Evolutionary conservation across 805 yeast species (phyloP).

Genomic region (Saturnispora hagleri): DNA sequence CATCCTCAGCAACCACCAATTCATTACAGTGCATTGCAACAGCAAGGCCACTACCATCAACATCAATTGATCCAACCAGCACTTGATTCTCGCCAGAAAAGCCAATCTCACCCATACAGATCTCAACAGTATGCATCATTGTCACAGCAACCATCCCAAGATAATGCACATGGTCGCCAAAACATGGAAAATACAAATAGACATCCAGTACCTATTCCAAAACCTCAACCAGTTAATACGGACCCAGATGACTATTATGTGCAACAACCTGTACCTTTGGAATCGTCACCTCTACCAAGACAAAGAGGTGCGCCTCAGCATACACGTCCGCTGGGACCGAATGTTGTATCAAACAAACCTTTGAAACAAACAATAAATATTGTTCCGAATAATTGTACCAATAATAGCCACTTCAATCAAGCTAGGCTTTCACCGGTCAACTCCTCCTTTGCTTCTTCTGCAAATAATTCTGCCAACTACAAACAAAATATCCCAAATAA

Average conservation of each 20-base stretch:
- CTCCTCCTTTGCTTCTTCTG: not conserved
- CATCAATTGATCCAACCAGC: constrained; percentile 4
- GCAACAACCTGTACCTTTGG: not conserved
- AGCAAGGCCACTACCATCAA: constrained; percentile 2
- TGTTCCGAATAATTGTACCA: not conserved
- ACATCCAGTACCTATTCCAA: not conserved
- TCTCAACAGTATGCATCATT: not conserved
- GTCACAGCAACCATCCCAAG: not conserved
- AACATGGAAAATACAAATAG: not conserved
- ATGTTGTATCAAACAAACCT: not conserved
- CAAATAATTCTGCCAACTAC: not conserved
- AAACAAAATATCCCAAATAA: not conserved
- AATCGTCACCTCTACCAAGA: not conserved
- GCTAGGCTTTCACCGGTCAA: not conserved
- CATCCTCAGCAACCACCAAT: constrained; percentile 1
- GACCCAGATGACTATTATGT: not conserved
- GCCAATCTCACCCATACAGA: not conserved
- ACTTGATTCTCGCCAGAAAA: constrained; percentile 1
- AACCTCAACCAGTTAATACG: not conserved
- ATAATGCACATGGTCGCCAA: not conserved
- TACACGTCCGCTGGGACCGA: not conserved
- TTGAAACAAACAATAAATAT: not conserved
- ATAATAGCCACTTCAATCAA: not conserved
- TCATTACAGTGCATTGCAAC: constrained; percentile 1
- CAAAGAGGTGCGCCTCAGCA: not conserved